phyloP scores from a whole-genome alignment of 164 flowering plant genomes.

The Aristolochia californica region DNA sequence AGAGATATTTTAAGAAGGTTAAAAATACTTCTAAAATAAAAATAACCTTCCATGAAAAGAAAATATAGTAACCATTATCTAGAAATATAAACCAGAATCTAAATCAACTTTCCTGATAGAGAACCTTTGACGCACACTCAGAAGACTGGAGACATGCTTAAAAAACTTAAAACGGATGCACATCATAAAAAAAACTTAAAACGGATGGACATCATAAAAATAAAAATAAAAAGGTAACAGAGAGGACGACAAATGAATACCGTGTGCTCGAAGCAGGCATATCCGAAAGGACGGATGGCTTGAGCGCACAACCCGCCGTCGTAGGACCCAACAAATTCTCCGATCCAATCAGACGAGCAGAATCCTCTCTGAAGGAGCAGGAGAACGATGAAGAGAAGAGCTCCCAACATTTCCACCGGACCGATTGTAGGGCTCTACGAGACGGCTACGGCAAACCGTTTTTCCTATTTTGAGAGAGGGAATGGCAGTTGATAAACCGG shows the following conservation, averaged over 20 bases:
- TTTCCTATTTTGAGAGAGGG: not conserved
- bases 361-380: not conserved
- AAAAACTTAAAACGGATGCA: too few relatives aligned
- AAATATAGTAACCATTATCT: too few relatives aligned
- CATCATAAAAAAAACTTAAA: too few relatives aligned
- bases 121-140: too few relatives aligned
- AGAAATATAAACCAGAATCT: too few relatives aligned
- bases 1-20: too few relatives aligned
- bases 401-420: not conserved
- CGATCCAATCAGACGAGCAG: slow-evolving; percentile 2
- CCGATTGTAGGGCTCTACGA: too few relatives aligned
- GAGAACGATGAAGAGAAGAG: slow-evolving; percentile 5
- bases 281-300: slow-evolving; percentile 56
- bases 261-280: slow-evolving; percentile 71
- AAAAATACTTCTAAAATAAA: too few relatives aligned
- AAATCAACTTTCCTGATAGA: too few relatives aligned
- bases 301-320: slow-evolving; percentile 35
- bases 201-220: not conserved
- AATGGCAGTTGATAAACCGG: not conserved
- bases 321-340: slow-evolving; percentile 12
- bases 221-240: not conserved
- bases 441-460: not conserved
- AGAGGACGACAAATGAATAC: slow-evolving; percentile 25
- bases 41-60: too few relatives aligned
- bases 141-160: too few relatives aligned